Base-by-base conservation (phyloP, 2,329 filamentous ascomycete genomes). In the Colletotrichum sp. region DNA sequence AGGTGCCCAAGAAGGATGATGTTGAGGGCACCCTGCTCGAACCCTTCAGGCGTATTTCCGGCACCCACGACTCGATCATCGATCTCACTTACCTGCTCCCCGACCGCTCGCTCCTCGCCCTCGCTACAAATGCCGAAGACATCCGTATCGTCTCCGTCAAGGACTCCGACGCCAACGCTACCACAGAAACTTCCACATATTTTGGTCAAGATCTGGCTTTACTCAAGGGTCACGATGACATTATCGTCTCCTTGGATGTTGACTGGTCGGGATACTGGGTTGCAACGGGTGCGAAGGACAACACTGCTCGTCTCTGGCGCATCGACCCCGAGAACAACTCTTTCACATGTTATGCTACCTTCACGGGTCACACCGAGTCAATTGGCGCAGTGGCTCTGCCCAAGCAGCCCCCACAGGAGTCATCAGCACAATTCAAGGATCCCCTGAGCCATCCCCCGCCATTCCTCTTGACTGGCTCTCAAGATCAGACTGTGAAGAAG, bases 191-290 rank as follows among this genome's bases (percentile, higher is more conserved):
- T 1, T 80, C 82, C 28, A 83, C 85, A 2, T 97, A 96, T 82
- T 98, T 99, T 83, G 97, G 97, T 16, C 95, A 96, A 76, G 97
- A 99, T 81, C 90, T 98, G 52, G 95, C 93, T 3, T 88, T 97
- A 28, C 89, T 99, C 3, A 95, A 95, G 81, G 97, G 97, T 2
- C 97, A 99, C 80, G 93, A 96, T 66, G 97, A 99, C 79, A 98
- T 99, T 68, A 95, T 99, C 76, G 98, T 99, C 79, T 96, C 96
- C 74, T 88, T 99, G 55, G 96, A 98, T 82, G 93, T 95, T 4
- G 97, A 99, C 85, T 98, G 96, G 95, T 99, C 97, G 12, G 98
- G 98, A 1, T 93, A 97, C 83, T 99, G 97, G 97, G 91, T 99
- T 52, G 96, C 94, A 14, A 99, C 97, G 2, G 97, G 96, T 69